Evolutionary conservation across 768 basidiomycete species (phyloP).

Genomic region (Chalciporus pseudorubinellus): DNA sequence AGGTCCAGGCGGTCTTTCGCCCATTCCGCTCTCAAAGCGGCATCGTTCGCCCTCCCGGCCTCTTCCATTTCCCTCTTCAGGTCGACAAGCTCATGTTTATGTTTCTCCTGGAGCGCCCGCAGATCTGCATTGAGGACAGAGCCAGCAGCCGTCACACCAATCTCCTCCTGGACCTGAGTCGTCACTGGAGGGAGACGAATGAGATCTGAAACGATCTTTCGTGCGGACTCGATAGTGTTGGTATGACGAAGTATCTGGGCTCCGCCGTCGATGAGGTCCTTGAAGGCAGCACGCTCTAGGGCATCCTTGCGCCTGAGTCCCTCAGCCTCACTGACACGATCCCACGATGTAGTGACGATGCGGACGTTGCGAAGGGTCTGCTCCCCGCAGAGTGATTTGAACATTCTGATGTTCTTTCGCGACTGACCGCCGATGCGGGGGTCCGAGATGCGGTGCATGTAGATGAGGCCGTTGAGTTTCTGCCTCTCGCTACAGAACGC

Average conservation of each 20-base stretch:
- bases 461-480: slow-evolving; percentile 41
- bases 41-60: slow-evolving; percentile 25
- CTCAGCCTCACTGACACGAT: slow-evolving; percentile 27
- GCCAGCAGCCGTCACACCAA: slow-evolving; percentile 42
- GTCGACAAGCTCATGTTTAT: slow-evolving; percentile 36
- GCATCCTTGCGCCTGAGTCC: slow-evolving; percentile 30
- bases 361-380: slow-evolving; percentile 40
- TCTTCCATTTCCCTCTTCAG: slow-evolving; percentile 42
- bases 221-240: slow-evolving; percentile 38
- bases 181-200: slow-evolving; percentile 34
- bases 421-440: slow-evolving; percentile 41
- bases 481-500: neutral
- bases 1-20: slow-evolving; percentile 1
- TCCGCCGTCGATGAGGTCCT: slow-evolving; percentile 40
- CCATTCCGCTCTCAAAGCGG: neutral
- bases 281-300: slow-evolving; percentile 39
- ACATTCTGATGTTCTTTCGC: slow-evolving; percentile 40
- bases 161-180: slow-evolving; percentile 47
- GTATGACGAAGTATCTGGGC: slow-evolving; percentile 38
- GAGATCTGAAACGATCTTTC: slow-evolving; percentile 37
- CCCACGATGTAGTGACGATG: slow-evolving; percentile 48
- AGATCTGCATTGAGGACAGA: slow-evolving; percentile 42
- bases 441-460: slow-evolving; percentile 45
- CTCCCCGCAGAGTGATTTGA: slow-evolving; percentile 44
- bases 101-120: slow-evolving; percentile 39